Evolutionary conservation across 306 rosid species (phyloP), one percentile per base, ranked within the genome.

Genomic region (Acmispon strigosus): DNA sequence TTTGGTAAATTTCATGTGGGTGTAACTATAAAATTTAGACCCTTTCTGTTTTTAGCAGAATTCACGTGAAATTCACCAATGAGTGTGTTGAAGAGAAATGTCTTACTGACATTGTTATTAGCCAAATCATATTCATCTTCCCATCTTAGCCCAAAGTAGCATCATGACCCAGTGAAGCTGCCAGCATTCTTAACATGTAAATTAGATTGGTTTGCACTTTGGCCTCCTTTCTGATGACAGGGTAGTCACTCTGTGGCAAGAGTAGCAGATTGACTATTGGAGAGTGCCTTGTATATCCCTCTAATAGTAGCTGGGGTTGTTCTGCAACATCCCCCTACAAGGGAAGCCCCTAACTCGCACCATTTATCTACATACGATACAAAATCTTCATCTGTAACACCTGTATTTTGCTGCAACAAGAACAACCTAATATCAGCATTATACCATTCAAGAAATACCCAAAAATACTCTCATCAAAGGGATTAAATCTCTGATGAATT

Each of bases 271-370:
- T 49, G 29, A 43, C 29, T 48, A 29, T 29, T 47, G 58, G 84
- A 74, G 56, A 85, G 83, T 54, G 70, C 34, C 51, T 34, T 60
- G 75, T 76, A 82, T 82, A 85, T 85, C 75, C 80, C 86, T 78
- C 74, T 82, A 51, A 80, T 66, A 34, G 89, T 85, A 50, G 39
- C 59, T 36, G 89, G 89, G 51, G 89, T 85, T 10, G 89, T 85
- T 61, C 89, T 78, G 74, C 89, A 85, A 66, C 86, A 85, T 27
- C 86, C 89, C 61, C 89, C 89, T 18, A 85, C 53, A 70, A 85
- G 81, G 75, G 79, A 85, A 67, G 89, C 89, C 73, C 89, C 86
- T 62, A 53, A 32, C 41, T 85, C 86, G 6, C 80, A 66, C 89
- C 89, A 85, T 77, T 75, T 82, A 72, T 54, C 65, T 49, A 82